Percentiles rank a stretch among this genome's conserved stretches.
These are phyloP conservation scores for Microdochium paspali DNA, from an alignment of 2,329 filamentous ascomycete genomes.

Conservation along the genomic window DNA sequence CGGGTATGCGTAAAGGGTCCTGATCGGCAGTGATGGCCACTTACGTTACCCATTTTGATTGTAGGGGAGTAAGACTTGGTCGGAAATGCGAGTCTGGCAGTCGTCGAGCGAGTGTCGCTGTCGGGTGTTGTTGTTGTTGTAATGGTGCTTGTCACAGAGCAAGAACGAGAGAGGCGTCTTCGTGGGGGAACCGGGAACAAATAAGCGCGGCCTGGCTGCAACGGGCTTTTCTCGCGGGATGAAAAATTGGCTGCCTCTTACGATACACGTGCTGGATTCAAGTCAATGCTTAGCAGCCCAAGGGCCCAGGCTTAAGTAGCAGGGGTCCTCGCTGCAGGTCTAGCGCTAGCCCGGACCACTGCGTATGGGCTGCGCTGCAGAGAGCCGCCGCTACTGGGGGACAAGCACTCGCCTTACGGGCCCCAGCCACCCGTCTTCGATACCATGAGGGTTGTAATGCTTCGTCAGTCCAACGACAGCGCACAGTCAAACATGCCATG, in stretches of 20 bases:
- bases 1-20: not conserved
- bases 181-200: not conserved
- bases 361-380: no score
- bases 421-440: no score
- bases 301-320: not conserved
- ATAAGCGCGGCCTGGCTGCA: not conserved
- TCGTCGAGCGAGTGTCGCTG: not conserved
- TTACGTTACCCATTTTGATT: slow-evolving; percentile 12
- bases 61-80: not conserved
- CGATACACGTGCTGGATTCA: not conserved
- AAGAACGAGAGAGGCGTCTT: not conserved
- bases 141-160: not conserved
- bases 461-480: no score
- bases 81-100: not conserved
- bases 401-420: no score
- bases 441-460: no score
- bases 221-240: no score
- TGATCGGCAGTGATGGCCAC: slow-evolving; percentile 3
- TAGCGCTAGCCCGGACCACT: no score
- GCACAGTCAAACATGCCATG: no score
- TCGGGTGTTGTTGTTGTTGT: not conserved
- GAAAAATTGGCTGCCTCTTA: not conserved
- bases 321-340: not conserved
- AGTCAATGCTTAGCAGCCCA: no score
- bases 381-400: no score